Percentiles rank a stretch among this genome's conserved stretches.
phyloP scores from a whole-genome alignment of 2,329 filamentous ascomycete genomes.

The Monilinia vaccinii-corymbosi region DNA sequence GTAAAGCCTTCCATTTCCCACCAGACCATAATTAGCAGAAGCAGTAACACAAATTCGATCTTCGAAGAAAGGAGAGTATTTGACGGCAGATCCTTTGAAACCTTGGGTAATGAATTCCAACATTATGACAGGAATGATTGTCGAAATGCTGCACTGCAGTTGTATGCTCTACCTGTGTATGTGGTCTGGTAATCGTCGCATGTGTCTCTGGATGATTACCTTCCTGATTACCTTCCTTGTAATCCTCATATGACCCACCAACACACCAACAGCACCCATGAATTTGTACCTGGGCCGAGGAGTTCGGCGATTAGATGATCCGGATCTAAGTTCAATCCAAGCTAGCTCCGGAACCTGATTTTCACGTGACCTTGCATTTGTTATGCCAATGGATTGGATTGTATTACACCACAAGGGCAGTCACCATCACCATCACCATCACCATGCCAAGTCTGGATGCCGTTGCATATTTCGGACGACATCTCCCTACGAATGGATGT shows the following conservation, averaged over 20 bases:
- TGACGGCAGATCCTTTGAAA: constrained; percentile 93
- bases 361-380: too few species aligned
- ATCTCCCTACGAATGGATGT: too few species aligned
- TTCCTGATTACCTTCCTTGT: too few species aligned
- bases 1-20: constrained; percentile 88
- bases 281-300: background rate
- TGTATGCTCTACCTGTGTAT: background rate
- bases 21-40: constrained; percentile 92
- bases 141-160: background rate
- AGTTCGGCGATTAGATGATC: background rate
- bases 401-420: too few species aligned
- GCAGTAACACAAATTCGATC: constrained; percentile 82
- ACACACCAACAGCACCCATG: too few species aligned
- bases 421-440: too few species aligned
- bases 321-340: too few species aligned
- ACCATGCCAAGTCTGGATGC: too few species aligned
- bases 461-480: too few species aligned
- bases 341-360: too few species aligned
- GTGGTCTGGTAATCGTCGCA: background rate
- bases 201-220: background rate
- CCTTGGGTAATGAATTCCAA: constrained; percentile 90
- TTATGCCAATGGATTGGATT: too few species aligned
- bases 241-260: background rate
- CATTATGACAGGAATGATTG: constrained; percentile 42
- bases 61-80: constrained; percentile 98